Evolutionary conservation across 1,139 yeast species (phyloP).

Genomic region (Kodamaea arcana): DNA sequence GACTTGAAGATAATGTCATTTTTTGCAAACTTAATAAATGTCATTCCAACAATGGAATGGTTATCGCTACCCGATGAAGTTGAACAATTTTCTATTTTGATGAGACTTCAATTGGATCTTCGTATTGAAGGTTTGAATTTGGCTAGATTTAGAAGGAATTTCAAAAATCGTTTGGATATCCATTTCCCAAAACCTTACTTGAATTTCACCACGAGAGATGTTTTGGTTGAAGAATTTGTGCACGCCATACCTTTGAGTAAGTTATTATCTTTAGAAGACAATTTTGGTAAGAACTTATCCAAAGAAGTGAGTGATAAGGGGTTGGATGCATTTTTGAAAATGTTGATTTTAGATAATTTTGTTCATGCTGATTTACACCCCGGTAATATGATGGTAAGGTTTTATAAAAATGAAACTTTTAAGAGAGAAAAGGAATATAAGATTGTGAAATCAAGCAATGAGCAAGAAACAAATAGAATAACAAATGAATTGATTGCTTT

Average conservation of each 20-base stretch:
- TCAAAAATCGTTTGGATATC: conserved; percentile 55
- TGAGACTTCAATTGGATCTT: conserved; percentile 85
- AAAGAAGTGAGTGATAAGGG: conserved; percentile 83
- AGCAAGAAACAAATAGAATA: conserved; percentile 44
- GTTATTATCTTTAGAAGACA: conserved; percentile 44
- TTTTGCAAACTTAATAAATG: conserved; percentile 67
- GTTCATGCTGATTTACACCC: conserved; percentile 97
- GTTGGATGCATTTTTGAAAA: conserved; percentile 83
- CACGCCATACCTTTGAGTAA: conserved; percentile 79
- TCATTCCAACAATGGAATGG: conserved; percentile 96
- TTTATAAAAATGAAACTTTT: conserved; percentile 51
- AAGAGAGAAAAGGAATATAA: conserved; percentile 46
- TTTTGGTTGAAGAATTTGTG: conserved; percentile 82
- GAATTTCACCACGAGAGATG: conserved; percentile 62
- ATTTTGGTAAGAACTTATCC: conserved; percentile 53
- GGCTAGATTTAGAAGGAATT: conserved; percentile 62
- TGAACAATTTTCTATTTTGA: conserved; percentile 76
- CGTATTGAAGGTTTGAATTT: conserved; percentile 86
- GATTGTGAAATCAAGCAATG: conserved; percentile 43
- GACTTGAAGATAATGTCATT: conserved; percentile 81
- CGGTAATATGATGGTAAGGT: conserved; percentile 85
- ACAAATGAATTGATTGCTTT: conserved; percentile 43
- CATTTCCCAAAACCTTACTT: conserved; percentile 79
- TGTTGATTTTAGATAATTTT: conserved; percentile 89
- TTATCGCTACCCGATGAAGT: conserved; percentile 92